phyloP scores from a whole-genome alignment of 2,329 filamentous ascomycete genomes.

The Curvularia sp. region DNA sequence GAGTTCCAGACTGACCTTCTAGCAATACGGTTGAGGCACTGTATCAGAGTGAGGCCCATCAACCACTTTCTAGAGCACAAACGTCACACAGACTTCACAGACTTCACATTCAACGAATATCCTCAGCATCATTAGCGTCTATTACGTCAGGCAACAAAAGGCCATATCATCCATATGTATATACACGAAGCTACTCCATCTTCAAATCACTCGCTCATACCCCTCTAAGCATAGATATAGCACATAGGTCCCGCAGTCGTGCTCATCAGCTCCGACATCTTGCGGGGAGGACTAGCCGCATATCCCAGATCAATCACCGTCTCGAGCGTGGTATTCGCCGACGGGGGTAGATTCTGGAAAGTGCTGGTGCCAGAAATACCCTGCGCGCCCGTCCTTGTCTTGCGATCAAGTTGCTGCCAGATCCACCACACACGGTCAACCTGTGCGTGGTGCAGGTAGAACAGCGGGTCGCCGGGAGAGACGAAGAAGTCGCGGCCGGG shows the following conservation, averaged over 20 bases:
- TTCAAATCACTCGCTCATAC: not conserved
- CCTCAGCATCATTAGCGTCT: not conserved
- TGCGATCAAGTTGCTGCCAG: constrained; percentile 50
- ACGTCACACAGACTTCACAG: not conserved
- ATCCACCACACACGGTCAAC: constrained; percentile 57
- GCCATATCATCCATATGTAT: not conserved
- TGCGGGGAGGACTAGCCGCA: constrained; percentile 32
- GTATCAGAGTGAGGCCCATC: too few relatives aligned
- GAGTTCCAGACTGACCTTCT: not conserved
- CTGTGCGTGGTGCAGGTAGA: constrained; percentile 56
- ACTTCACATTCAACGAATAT: not conserved
- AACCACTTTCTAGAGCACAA: not conserved
- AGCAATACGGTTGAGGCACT: not conserved
- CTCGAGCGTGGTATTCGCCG: constrained; percentile 55
- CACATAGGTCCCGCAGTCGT: constrained; percentile 45
- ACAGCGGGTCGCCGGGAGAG: constrained; percentile 46
- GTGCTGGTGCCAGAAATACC: constrained; percentile 56
- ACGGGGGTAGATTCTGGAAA: constrained; percentile 53
- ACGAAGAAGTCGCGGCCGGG: constrained; percentile 43
- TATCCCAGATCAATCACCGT: constrained; percentile 52
- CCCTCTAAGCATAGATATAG: constrained; percentile 40
- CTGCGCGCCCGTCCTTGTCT: constrained; percentile 37
- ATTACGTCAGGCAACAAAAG: not conserved
- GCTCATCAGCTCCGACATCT: constrained; percentile 40
- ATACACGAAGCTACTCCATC: not conserved